Conservation (phyloP, 2,329 filamentous ascomycete genomes). For the Trichoderma sp. region DNA sequence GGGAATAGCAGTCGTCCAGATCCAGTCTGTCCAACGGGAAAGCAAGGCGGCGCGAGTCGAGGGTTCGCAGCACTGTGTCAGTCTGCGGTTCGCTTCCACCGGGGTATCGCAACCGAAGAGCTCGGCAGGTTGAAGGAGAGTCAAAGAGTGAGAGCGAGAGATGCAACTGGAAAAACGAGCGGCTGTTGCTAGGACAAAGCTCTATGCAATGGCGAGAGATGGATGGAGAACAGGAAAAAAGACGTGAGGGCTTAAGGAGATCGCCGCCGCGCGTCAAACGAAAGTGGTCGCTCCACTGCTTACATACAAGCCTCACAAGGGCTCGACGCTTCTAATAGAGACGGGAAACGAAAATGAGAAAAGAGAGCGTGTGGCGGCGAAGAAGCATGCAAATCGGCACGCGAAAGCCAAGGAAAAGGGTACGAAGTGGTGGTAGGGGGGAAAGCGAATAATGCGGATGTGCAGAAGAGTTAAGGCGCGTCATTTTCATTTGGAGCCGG, state of each 20-base stretch:
- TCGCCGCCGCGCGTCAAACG: constrained; percentile 26
- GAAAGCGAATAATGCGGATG: constrained; percentile 19
- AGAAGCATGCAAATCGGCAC: constrained; percentile 15
- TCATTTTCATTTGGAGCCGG: constrained; percentile 26
- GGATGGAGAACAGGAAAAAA: background rate
- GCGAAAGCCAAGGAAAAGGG: background rate
- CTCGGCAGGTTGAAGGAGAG: constrained; percentile 13
- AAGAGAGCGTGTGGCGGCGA: constrained; percentile 20
- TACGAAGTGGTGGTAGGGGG: constrained; percentile 10
- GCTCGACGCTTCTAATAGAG: background rate
- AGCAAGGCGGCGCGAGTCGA: constrained; percentile 6
- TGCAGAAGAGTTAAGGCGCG: constrained; percentile 19
- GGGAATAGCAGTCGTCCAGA: constrained; percentile 15
- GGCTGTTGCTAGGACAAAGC: constrained; percentile 15
- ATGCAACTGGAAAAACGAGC: constrained; percentile 12
- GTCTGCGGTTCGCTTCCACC: background rate
- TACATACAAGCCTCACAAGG: constrained; percentile 19
- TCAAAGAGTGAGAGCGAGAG: constrained; percentile 10
- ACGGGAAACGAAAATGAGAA: constrained; percentile 11
- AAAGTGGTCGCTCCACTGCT: constrained; percentile 23
- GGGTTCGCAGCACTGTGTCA: background rate
- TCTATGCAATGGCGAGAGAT: constrained; percentile 15
- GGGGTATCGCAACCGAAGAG: constrained; percentile 17
- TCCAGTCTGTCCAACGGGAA: constrained; percentile 23
- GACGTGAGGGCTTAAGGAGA: constrained; percentile 6